Base-by-base conservation (phyloP, 345 rosid species). In the Viola odorata region DNA sequence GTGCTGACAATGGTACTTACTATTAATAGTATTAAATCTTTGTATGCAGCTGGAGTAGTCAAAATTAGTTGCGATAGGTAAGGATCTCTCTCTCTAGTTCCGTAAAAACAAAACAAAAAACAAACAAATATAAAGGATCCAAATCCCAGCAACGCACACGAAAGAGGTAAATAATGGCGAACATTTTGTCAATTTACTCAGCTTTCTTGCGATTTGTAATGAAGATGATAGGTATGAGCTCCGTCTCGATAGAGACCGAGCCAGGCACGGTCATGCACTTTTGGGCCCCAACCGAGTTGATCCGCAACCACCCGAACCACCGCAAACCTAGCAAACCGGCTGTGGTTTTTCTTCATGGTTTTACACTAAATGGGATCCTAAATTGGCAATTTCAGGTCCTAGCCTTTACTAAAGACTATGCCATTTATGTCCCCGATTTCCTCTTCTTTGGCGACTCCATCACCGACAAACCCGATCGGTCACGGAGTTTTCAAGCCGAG, bases 381-480 rank as follows among this genome's bases (percentile, higher is more conserved):
- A 45, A 5, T 3, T 45, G 50, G 50, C 50, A 45, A 8, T 45
- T 45, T 45, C 50, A 45, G 50, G 50, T 45, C 3, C 50, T 45
- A 45, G 50, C 50, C 3, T 45, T 45, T 11, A n/a, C 50, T n/a
- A 45, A 8, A 45, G 10, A 45, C 4, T 45, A 45, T 45, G 50
- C 50, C 55, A 57, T 69, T 51, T 69, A 55, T 45, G 62, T 69
- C 7, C 73, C 73, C n/a, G 73, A 69, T 36, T 45, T 69, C 42
- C 15, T 69, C 52, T 69, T 69, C 66, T 68, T 68, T 49, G 71
- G 71, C 58, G 60, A 54, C 50, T 68, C 71, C 53, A 45, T 44
- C 71, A 51, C 71, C 47, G 44, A 47, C 60, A 58, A 17, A 15
- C 53, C 65, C 37, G 67, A 62, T 4, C 67, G 63, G 45, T 14